These are phyloP conservation scores for Lasiodiplodia gonubiensis DNA, from an alignment of 2,329 filamentous ascomycete genomes.

Conservation along the genomic window DNA sequence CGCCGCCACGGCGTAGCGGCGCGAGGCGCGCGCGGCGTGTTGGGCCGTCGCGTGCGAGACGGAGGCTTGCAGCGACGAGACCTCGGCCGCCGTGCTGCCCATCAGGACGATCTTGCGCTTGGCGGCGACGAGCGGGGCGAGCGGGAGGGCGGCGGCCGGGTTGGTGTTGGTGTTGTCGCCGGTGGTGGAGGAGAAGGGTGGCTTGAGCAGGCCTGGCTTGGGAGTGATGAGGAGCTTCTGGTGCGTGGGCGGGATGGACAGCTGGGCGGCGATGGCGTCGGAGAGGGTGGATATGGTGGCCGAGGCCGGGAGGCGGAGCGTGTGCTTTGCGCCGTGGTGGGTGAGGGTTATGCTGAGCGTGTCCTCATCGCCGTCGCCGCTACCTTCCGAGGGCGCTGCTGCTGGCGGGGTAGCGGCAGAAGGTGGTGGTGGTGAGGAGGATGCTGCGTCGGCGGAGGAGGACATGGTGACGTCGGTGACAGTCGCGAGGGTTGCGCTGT, in stretches of 20 bases:
- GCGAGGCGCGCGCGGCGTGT: conserved; percentile 42
- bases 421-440: background rate
- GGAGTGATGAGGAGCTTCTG: conserved; percentile 72
- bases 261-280: conserved; percentile 58
- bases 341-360: conserved; percentile 51
- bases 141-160: conserved; percentile 52
- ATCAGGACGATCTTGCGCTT: conserved; percentile 68
- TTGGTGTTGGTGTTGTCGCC: conserved; percentile 42
- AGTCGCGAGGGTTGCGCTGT: background rate
- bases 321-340: conserved; percentile 60
- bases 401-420: background rate
- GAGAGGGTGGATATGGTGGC: conserved; percentile 66
- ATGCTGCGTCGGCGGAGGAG: background rate
- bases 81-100: conserved; percentile 66
- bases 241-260: conserved; percentile 66
- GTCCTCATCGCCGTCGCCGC: background rate
- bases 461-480: conserved; percentile 2
- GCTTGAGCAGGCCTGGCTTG: conserved; percentile 68
- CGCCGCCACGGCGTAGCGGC: conserved; percentile 41
- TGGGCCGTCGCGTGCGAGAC: conserved; percentile 41
- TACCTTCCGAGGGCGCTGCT: background rate
- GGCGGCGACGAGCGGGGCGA: conserved; percentile 53
- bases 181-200: conserved; percentile 71
- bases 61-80: conserved; percentile 58
- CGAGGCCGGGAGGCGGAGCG: conserved; percentile 53